Conservation (phyloP, 2,329 filamentous ascomycete species). For the Cladosporium oxysporum region DNA sequence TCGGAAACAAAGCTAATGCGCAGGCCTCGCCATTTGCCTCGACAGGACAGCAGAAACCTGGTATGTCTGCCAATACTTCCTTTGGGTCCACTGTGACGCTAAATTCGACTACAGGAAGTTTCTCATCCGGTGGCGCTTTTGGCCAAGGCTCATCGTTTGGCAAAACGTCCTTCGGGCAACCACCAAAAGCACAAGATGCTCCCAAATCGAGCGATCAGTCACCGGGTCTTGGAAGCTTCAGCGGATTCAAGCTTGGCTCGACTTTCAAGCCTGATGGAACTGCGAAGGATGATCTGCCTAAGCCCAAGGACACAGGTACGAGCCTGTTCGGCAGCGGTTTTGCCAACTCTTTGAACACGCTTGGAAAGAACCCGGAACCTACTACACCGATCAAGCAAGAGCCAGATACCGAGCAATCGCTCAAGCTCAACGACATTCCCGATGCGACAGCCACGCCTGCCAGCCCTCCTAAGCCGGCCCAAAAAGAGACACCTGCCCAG, state of each 20-base stretch:
- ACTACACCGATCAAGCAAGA: constrained; percentile 44
- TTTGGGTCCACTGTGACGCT: constrained; percentile 47
- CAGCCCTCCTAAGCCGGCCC: constrained; percentile 29
- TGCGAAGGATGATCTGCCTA: constrained; percentile 60
- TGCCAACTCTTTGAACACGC: constrained; percentile 33
- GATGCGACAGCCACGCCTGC: constrained; percentile 40
- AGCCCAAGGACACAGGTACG: constrained; percentile 40
- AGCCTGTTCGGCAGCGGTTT: constrained; percentile 38
- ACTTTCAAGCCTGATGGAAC: constrained; percentile 67
- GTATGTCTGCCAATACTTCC: constrained; percentile 21
- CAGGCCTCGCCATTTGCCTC: constrained; percentile 27
- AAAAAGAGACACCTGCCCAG: constrained; percentile 32
- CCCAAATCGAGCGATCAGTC: constrained; percentile 13
- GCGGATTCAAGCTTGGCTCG: constrained; percentile 67
- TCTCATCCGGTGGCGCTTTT: constrained; percentile 36
- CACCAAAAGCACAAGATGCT: constrained; percentile 33
- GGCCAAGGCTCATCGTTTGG: constrained; percentile 34
- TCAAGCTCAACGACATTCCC: constrained; percentile 40
- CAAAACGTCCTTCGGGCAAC: constrained; percentile 33
- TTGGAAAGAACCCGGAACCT: constrained; percentile 25
- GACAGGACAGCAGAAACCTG: constrained; percentile 22
- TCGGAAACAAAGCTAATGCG: constrained; percentile 20
- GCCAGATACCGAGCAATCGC: constrained; percentile 35
- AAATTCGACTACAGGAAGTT: constrained; percentile 36
- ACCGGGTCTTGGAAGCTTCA: constrained; percentile 36